Conservation (phyloP, 23 red algal genomes). For the Chondrus crispus region DNA sequence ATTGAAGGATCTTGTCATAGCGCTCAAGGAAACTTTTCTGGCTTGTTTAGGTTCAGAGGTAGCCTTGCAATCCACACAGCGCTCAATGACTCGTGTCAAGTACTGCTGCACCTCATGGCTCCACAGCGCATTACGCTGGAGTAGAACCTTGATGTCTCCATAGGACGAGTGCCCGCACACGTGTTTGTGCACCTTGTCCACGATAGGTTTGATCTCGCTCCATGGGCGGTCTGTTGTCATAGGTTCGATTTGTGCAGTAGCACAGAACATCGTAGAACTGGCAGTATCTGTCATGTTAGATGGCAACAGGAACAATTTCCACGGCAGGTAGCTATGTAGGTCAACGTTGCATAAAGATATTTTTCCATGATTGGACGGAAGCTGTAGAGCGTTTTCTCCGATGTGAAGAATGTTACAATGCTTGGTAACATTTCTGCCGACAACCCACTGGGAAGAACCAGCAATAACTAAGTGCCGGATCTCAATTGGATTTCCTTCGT, state of each 20-base stretch:
- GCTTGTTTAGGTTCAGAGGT: background rate
- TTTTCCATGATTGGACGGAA: background rate
- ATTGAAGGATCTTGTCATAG: background rate
- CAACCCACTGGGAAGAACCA: constrained; percentile 33
- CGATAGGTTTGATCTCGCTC: background rate
- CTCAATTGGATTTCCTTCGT: background rate
- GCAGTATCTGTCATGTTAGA: background rate
- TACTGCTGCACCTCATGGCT: background rate
- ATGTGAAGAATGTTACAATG: background rate
- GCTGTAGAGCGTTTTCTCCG: background rate
- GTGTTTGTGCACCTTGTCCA: constrained; percentile 35
- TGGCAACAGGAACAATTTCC: background rate
- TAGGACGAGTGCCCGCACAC: constrained; percentile 28
- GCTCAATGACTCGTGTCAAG: background rate
- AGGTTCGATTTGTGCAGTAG: background rate
- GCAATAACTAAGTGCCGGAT: constrained; percentile 3
- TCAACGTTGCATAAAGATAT: background rate
- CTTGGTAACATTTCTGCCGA: background rate
- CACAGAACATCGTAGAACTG: background rate
- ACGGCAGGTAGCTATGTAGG: background rate
- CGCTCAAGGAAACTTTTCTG: background rate
- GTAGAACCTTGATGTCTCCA: constrained; percentile 14
- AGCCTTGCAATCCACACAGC: background rate
- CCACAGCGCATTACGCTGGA: constrained; percentile 17
- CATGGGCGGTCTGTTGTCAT: background rate